Conservation (phyloP, 73 alveolate species). For the Tetrahymena malaccensis region DNA sequence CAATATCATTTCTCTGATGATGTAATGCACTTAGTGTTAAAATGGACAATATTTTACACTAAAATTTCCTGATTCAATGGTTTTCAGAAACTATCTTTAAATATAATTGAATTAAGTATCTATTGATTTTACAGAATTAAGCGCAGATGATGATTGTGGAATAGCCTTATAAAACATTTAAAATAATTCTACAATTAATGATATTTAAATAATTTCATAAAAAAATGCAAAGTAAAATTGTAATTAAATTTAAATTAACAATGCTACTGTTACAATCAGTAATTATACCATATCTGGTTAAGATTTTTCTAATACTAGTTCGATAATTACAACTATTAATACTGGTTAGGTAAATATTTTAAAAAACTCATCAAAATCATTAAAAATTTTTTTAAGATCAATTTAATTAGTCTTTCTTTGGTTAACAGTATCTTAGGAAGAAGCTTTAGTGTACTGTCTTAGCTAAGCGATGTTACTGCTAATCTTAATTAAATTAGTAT, state of each 20-base stretch:
- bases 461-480: not conserved
- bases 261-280: not conserved
- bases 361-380: not conserved
- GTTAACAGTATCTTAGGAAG: not conserved
- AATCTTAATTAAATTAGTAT: not conserved
- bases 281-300: not conserved
- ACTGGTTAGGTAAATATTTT: not conserved
- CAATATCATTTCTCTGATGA: not conserved
- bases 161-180: not conserved
- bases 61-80: not conserved
- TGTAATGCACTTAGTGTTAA: not conserved
- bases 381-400: not conserved
- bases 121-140: not conserved
- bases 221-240: not conserved
- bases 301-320: not conserved
- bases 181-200: not conserved
- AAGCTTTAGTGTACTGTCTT: not conserved
- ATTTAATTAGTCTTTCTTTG: not conserved
- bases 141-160: not conserved
- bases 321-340: not conserved
- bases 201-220: not conserved
- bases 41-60: not conserved
- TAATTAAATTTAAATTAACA: no score
- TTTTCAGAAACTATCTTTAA: not conserved
- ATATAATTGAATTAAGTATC: not conserved